Evolutionary conservation across 2,329 filamentous ascomycete species (phyloP), one percentile per base, ranked within the genome.

Genomic region (Penicillium sp.): DNA sequence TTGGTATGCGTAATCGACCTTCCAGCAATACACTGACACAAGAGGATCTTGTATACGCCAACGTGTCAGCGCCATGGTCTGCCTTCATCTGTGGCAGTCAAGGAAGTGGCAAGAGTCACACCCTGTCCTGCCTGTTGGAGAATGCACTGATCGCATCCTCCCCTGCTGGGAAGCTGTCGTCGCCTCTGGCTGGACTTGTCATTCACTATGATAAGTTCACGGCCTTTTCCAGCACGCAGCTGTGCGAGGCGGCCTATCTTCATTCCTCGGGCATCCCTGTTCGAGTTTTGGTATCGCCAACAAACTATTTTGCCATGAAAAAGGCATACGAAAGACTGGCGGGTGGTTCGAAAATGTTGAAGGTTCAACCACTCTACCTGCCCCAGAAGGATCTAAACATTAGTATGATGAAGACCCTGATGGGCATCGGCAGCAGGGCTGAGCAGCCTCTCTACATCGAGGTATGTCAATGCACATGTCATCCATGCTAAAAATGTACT

Each of bases 21-120:
- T 12, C 10, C 2, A 10, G 17, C 13, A 25, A 13, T 0, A 1
- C 3, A 9, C 25, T 27, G 9, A 10, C 25, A 19, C 29, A 43
- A 13, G 31, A 45, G 0, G 31, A 44, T n/a, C 53, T 56, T 7
- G 39, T 56, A 4, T 56, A 56, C n/a, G 17, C 53, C 19, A 87
- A 87, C 61, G 80, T 80, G 1, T 79, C 83, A 27, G 75, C 78
- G 0, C 85, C 85, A 0, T 84, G 79, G 61, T 86, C 83, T 0
- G 75, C 79, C 0, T 88, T 88, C 66, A 83, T 88, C 21, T 88
- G 86, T 58, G 86, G 86, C 1, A 82, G 82, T 1, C 85, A 88
- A 64, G 86, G 85, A 0, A 82, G 80, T 42, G 86, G 86, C 0
- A 88, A 88, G 64, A 83, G 80, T 21, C 83, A 88, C 57, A 86